These are phyloP conservation scores for Xanthoceras sorbifolium DNA, from an alignment of 345 rosid species.

Conservation along the genomic window DNA sequence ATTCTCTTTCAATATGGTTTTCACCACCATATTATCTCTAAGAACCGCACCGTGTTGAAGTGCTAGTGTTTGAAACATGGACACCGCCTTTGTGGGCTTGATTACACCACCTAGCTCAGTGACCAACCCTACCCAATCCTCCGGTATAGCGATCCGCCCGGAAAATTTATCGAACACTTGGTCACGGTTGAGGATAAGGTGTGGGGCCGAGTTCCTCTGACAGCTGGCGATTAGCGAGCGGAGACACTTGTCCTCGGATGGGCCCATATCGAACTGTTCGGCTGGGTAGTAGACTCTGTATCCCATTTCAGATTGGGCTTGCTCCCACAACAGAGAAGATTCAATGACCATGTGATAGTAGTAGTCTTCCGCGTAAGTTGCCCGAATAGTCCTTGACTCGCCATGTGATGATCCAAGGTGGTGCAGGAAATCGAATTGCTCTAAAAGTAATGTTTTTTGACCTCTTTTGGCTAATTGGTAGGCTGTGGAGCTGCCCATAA, in stretches of 20 bases:
- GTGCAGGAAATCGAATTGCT: constrained; percentile 89
- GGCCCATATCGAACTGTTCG: constrained; percentile 71
- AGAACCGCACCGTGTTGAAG: constrained; percentile 54
- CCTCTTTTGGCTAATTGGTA: constrained; percentile 74
- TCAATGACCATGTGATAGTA: constrained; percentile 59
- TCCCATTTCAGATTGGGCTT: constrained; percentile 72
- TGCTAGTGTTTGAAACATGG: constrained; percentile 81
- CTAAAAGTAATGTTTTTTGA: constrained; percentile 57
- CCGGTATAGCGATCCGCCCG: constrained; percentile 61
- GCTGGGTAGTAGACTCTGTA: constrained; percentile 68
- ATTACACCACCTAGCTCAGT: constrained; percentile 75
- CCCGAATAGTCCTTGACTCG: constrained; percentile 86
- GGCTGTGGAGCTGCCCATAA: constrained; percentile 88
- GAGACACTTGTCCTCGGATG: constrained; percentile 43
- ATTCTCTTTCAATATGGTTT: constrained; percentile 41
- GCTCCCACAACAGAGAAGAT: constrained; percentile 57
- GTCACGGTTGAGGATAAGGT: constrained; percentile 35
- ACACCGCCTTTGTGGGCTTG: constrained; percentile 86
- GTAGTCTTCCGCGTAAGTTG: constrained; percentile 72
- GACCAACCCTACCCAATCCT: constrained; percentile 65
- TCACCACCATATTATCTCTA: constrained; percentile 63
- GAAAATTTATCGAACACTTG: constrained; percentile 46
- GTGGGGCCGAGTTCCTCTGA: constrained; percentile 36
- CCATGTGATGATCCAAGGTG: constrained; percentile 96
- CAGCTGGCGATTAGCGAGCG: constrained; percentile 51